A percentile compares a stretch with the other conserved stretches of the same genome.
phyloP scores from a whole-genome alignment of 148 eudicot genomes.

The Vaccinium myrtillus region DNA sequence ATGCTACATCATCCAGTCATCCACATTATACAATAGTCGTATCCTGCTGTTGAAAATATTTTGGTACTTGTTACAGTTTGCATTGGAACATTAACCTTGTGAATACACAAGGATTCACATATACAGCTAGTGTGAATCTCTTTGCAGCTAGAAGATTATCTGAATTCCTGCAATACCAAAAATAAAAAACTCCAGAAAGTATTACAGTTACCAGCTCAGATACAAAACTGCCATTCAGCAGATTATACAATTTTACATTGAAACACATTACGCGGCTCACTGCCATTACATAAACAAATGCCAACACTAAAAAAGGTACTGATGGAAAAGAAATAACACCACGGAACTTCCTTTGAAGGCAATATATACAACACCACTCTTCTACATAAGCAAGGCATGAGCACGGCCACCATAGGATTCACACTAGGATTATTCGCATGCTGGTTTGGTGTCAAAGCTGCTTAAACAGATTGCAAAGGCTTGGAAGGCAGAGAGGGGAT shows the following conservation, averaged over 20 bases:
- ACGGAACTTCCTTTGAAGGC: slow-evolving; percentile 12
- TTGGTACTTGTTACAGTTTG: not conserved
- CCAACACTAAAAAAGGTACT: not conserved
- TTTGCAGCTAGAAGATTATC: slow-evolving; percentile 9
- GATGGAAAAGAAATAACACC: not conserved
- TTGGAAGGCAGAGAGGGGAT: slow-evolving; percentile 55
- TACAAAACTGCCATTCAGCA: slow-evolving; percentile 5
- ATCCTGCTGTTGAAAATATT: not conserved
- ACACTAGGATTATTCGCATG: slow-evolving; percentile 39
- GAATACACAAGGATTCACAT: not conserved
- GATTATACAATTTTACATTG: slow-evolving; percentile 3
- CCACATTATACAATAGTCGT: not conserved
- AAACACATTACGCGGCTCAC: not conserved
- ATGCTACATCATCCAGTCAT: slow-evolving; percentile 4
- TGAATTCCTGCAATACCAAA: slow-evolving; percentile 9
- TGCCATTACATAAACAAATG: slow-evolving; percentile 5
- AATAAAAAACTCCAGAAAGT: not conserved
- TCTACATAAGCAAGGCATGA: not conserved
- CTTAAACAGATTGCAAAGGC: slow-evolving; percentile 57
- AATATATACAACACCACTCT: slow-evolving; percentile 17
- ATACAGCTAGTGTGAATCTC: not conserved
- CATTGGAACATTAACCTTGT: not conserved
- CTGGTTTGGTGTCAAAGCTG: slow-evolving; percentile 59
- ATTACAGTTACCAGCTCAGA: not conserved
- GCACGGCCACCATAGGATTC: not conserved